These are phyloP conservation scores for Auriscalpium microsporum DNA, from an alignment of 768 basidiomycete genomes.

Conservation along the genomic window DNA sequence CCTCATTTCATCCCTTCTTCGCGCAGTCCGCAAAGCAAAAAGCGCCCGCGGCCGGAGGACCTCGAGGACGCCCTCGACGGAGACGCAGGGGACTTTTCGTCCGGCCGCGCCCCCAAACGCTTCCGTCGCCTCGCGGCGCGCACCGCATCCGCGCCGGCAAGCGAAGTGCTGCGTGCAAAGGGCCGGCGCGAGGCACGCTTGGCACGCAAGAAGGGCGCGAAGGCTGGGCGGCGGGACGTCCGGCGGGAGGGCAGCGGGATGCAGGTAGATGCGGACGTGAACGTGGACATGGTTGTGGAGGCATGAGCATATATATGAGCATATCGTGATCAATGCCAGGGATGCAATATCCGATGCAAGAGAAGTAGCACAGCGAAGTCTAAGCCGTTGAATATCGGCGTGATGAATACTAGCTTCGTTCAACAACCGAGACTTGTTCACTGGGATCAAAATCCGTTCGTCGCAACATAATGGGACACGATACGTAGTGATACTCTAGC, in stretches of 20 bases:
- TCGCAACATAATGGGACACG: too few species aligned
- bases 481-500: too few species aligned
- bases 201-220: constrained; percentile 1
- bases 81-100: not conserved
- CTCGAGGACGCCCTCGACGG: not conserved
- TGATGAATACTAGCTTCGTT: too few species aligned
- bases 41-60: constrained; percentile 3
- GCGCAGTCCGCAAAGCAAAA: constrained; percentile 1
- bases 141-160: constrained; percentile 1
- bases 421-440: too few species aligned
- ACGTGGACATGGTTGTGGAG: too few species aligned
- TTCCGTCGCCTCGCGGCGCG: constrained; percentile 3
- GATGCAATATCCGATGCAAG: too few species aligned
- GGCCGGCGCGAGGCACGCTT: not conserved
- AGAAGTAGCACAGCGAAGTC: too few species aligned
- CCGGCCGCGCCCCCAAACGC: constrained; percentile 6
- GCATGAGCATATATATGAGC: too few species aligned
- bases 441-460: too few species aligned
- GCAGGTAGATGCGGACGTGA: constrained; percentile 3
- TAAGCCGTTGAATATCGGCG: too few species aligned
- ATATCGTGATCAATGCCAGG: too few species aligned
- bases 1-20: not conserved
- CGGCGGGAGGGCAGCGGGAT: not conserved
- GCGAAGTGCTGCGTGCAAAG: not conserved
- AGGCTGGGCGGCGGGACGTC: constrained; percentile 1